Evolutionary conservation across 768 basidiomycete genomes (phyloP).

Genomic region (Boletus subparvulus): DNA sequence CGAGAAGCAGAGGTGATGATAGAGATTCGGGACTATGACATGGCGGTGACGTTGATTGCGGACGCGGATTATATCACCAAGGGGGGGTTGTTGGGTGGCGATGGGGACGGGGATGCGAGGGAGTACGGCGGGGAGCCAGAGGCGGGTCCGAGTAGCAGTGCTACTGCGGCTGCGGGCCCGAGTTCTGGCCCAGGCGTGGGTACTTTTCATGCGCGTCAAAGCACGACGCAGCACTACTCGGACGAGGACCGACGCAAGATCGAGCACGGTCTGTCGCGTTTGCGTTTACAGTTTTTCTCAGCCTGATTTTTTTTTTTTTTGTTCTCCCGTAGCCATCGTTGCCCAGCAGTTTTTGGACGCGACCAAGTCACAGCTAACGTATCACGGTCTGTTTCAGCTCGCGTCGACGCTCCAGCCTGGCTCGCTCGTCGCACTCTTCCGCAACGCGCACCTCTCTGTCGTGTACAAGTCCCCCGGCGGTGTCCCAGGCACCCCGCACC

Average conservation of each 20-base stretch:
- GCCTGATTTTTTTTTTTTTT: neutral
- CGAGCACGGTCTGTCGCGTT: constrained; percentile 57
- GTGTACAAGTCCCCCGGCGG: constrained; percentile 57
- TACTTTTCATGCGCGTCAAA: neutral
- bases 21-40: constrained; percentile 67
- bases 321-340: constrained; percentile 50
- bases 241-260: constrained; percentile 62
- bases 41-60: constrained; percentile 69
- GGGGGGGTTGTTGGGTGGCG: constrained; percentile 49
- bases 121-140: neutral
- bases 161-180: neutral
- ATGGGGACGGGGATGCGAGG: neutral
- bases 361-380: constrained; percentile 82
- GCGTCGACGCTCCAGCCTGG: constrained; percentile 48
- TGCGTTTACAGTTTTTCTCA: no score
- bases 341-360: constrained; percentile 67
- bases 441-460: constrained; percentile 87
- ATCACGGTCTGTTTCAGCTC: constrained; percentile 82
- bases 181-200: constrained; percentile 8
- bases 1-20: constrained; percentile 55
- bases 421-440: constrained; percentile 82
- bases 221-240: constrained; percentile 37
- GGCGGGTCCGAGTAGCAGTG: neutral
- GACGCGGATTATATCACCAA: constrained; percentile 75
- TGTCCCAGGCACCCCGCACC: neutral